Conservation (phyloP, 2,329 filamentous ascomycete species). For the Nigrospora osmanthi region DNA sequence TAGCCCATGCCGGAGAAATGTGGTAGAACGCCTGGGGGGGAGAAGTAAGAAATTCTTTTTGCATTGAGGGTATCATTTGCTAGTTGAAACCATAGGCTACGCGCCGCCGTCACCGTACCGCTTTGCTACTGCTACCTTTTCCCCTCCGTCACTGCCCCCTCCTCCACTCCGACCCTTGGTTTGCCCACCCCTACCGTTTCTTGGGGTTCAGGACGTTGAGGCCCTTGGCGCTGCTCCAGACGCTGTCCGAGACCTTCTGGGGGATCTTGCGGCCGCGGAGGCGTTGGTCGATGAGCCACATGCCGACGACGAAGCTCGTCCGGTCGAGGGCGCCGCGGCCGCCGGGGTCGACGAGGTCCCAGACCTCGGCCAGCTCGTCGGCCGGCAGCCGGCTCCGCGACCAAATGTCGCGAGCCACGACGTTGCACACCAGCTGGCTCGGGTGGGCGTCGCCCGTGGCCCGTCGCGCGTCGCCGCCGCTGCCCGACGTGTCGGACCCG, state of each 20-base stretch:
- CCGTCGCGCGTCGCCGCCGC: constrained; percentile 3
- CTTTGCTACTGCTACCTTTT: too few relatives aligned
- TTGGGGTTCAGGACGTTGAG: background rate
- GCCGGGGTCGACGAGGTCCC: constrained; percentile 62
- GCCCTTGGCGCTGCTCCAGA: constrained; percentile 60
- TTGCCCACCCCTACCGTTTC: too few relatives aligned
- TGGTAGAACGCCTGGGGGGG: too few relatives aligned
- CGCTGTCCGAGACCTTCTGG: constrained; percentile 59
- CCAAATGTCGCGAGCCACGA: constrained; percentile 73
- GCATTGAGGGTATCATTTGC: too few relatives aligned
- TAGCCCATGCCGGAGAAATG: too few relatives aligned
- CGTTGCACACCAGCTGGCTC: constrained; percentile 44
- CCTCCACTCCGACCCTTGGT: too few relatives aligned
- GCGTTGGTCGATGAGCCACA: constrained; percentile 77
- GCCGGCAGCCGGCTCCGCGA: constrained; percentile 56
- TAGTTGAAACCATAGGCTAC: too few relatives aligned
- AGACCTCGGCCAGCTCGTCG: constrained; percentile 67
- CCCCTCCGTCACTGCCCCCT: too few relatives aligned
- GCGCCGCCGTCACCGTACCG: too few relatives aligned
- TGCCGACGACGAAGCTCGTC: constrained; percentile 73
- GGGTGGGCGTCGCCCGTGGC: constrained; percentile 4
- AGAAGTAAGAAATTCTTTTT: too few relatives aligned
- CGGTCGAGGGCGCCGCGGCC: constrained; percentile 48
- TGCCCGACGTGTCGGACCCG: too few relatives aligned
- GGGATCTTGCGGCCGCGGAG: constrained; percentile 75